Evolutionary conservation across 1,284 basidiomycete species (phyloP).

Genomic region (Heimioporus punctisporus): DNA sequence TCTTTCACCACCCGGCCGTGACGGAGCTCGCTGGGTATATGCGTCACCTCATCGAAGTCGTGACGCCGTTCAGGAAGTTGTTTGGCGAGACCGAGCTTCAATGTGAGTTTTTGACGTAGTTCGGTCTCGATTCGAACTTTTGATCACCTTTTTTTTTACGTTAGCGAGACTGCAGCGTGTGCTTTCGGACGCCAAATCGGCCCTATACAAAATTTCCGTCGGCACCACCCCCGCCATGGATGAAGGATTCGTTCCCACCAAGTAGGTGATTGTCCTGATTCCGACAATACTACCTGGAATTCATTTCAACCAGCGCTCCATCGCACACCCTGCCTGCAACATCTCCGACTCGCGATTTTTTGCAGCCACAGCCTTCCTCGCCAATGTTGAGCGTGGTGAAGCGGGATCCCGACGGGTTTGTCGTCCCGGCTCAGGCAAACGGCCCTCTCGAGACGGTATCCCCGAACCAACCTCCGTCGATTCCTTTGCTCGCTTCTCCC

Average conservation of each 20-base stretch:
- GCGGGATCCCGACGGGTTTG: neutral
- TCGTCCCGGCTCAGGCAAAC: neutral
- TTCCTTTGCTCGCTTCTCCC: neutral
- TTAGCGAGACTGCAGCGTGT: constrained; percentile 24
- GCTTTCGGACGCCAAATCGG: constrained; percentile 4
- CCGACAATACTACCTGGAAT: neutral
- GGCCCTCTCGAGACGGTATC: constrained; percentile 2
- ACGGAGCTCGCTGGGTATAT: constrained; percentile 13
- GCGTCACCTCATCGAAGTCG: constrained; percentile 15
- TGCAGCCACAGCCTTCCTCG: neutral
- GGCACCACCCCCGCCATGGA: neutral
- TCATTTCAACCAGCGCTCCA: constrained; percentile 2
- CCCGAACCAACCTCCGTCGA: neutral
- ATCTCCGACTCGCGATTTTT: neutral
- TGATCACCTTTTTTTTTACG: neutral
- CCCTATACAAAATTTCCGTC: neutral
- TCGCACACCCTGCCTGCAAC: neutral
- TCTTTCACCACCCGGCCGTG: constrained; percentile 1
- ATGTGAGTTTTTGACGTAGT: constrained; percentile 18
- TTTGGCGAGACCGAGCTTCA: constrained; percentile 27
- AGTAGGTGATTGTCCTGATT: constrained; percentile 15
- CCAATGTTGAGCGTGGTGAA: neutral
- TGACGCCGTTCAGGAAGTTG: constrained; percentile 20
- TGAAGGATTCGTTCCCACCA: neutral
- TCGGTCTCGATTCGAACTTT: too few species aligned